Conservation (phyloP, 2,329 filamentous ascomycete species). For the Escovopsis sp. region DNA sequence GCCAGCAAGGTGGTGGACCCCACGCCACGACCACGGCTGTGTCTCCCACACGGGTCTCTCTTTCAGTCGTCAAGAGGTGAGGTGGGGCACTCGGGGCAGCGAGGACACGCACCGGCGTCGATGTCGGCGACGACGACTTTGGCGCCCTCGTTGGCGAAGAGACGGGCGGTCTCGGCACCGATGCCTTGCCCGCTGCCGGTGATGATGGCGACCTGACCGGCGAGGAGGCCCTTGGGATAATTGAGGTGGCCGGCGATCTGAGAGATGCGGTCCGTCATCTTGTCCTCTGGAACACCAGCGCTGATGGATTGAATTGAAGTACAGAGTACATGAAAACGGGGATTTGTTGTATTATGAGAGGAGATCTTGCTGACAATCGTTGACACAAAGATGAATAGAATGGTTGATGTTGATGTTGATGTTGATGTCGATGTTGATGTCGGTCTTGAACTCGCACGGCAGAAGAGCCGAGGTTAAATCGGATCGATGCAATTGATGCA, state of each 20-base stretch:
- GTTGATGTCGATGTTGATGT: not conserved
- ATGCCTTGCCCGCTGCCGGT: slow-evolving; percentile 81
- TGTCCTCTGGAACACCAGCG: not conserved
- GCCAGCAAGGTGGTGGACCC: no score
- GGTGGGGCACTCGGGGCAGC: not conserved
- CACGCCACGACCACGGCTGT: no score
- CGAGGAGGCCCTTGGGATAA: slow-evolving; percentile 65
- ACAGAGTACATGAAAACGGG: no score
- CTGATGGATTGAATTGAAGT: no score
- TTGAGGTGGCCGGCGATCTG: slow-evolving; percentile 71
- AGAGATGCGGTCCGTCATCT: slow-evolving; percentile 43
- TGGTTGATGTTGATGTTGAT: not conserved
- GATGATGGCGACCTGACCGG: slow-evolving; percentile 72
- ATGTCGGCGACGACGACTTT: slow-evolving; percentile 77
- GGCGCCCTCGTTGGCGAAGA: slow-evolving; percentile 81
- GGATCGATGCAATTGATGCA: no score
- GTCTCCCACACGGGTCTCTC: no score
- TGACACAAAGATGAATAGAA: no score
- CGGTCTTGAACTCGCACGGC: not conserved
- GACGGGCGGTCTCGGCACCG: slow-evolving; percentile 64
- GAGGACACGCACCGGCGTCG: slow-evolving; percentile 44
- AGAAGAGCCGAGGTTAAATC: no score
- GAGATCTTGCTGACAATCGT: no score
- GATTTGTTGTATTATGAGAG: no score
- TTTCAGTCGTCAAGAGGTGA: no score